Conservation (phyloP, 208 protist species). For the Leishmania amazonensis region DNA sequence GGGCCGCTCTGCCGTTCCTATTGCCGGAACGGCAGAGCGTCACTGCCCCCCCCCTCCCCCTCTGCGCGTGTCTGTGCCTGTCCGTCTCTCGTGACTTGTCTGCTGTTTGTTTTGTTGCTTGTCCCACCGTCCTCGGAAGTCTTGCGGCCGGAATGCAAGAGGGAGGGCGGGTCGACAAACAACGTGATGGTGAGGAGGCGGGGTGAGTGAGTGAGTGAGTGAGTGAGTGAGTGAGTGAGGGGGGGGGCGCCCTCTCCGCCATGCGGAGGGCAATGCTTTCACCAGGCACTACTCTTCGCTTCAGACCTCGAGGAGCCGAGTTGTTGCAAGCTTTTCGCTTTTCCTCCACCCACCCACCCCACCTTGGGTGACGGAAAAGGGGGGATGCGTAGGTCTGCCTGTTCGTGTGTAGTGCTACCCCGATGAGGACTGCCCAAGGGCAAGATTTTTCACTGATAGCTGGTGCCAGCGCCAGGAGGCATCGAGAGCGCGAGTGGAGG, state of each 20-base stretch:
- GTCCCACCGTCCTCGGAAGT: no score
- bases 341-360: background rate
- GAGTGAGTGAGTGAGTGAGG: background rate
- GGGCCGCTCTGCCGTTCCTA: no score
- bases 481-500: background rate
- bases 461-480: background rate
- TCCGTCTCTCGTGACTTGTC: no score
- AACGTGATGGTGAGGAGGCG: no score
- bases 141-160: no score
- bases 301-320: constrained; percentile 1
- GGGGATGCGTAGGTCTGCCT: background rate
- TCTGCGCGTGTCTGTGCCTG: no score
- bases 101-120: no score
- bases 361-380: background rate
- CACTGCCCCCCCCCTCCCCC: no score
- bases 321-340: background rate
- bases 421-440: background rate
- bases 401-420: background rate
- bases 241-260: background rate
- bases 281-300: background rate
- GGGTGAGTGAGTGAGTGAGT: no score
- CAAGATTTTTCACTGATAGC: background rate
- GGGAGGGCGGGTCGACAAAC: no score
- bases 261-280: background rate
- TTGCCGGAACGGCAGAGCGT: no score